These are phyloP conservation scores for Phymatotrichopsis omnivora DNA, from an alignment of 2,329 filamentous ascomycete genomes.

Conservation along the genomic window DNA sequence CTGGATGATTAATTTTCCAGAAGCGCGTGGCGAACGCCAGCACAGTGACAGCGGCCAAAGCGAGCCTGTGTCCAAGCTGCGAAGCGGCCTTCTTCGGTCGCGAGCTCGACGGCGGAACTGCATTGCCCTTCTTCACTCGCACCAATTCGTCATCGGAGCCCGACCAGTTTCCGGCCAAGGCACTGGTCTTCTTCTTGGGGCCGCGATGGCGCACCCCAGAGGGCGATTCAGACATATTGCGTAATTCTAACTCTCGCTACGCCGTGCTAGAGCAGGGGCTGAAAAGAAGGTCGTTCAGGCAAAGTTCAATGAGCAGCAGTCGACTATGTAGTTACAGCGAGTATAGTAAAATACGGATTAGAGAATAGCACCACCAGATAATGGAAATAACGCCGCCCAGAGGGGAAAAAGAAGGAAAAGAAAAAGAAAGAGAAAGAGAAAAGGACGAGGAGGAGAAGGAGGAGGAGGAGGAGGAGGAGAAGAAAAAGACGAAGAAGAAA, in stretches of 20 bases:
- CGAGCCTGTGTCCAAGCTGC: slow-evolving; percentile 80
- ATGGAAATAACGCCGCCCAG: neutral
- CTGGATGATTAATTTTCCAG: slow-evolving; percentile 89
- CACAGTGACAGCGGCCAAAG: slow-evolving; percentile 63
- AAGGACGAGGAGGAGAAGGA: neutral
- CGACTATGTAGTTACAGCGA: neutral
- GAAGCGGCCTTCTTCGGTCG: slow-evolving; percentile 28
- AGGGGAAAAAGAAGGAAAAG: neutral
- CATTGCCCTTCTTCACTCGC: slow-evolving; percentile 6
- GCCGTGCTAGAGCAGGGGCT: neutral
- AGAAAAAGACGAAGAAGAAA: slow-evolving; percentile 4
- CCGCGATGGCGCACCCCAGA: slow-evolving; percentile 28
- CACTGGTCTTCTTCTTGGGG: slow-evolving; percentile 26
- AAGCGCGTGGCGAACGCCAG: slow-evolving; percentile 87
- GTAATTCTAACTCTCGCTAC: neutral
- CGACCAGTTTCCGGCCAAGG: slow-evolving; percentile 22
- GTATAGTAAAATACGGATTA: neutral
- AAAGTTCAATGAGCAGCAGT: slow-evolving; percentile 13
- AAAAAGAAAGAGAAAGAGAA: slow-evolving; percentile 6
- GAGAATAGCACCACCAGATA: slow-evolving; percentile 3
- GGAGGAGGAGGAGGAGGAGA: slow-evolving; percentile 6
- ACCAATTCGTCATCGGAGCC: slow-evolving; percentile 23
- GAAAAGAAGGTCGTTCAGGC: slow-evolving; percentile 24
- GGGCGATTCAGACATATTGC: slow-evolving; percentile 27
- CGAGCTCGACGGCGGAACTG: slow-evolving; percentile 2